Evolutionary conservation across 176 grass and related monocot genomes (phyloP), one percentile per base, ranked within the genome.

Genomic region (Olyra latifolia): DNA sequence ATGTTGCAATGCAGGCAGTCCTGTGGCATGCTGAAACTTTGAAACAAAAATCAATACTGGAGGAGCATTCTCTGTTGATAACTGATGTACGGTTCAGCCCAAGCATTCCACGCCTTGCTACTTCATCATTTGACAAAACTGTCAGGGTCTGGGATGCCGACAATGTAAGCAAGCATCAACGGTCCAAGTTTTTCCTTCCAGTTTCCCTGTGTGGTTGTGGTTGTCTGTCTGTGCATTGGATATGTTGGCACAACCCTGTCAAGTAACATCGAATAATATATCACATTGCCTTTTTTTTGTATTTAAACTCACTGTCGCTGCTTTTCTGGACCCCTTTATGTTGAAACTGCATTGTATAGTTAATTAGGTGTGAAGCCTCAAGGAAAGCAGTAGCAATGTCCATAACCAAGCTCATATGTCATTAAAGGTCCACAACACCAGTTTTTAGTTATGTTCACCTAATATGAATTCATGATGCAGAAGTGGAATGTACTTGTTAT

Each of bases 41-140:
- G 67, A 93, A 94, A 74, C 88, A 77, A 59, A 98, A 93, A 45
- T 92, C 92, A 66, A 75, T 76, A 66, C 40, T 98, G 24, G 92
- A 98, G 43, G 92, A 98, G 42, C 95, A 98, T 79, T 89, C 89
- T 62, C 60, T 75, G 22, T 61, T 91, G 73, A 94, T 98, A 69
- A 94, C 90, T 59, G 95, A 94, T 83, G 95, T 98, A 44, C 86
- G 90, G 47, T 98, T 98, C 68, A 92, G 92, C 75, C 83, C 90
- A 87, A 93, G 70, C 65, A 86, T 80, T 73, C 80, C 88, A 50
- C 86, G 60, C 10, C 78, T 98, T 57, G 95, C 92, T 62, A 98
- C 92, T 10, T 98, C 95, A 59, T 98, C 95, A 70, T 98, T 87
- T 92, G 95, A 98, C 72, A 94, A 90, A 90, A 98, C 92, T 40